These are phyloP conservation scores for Galerina sulciceps DNA, from an alignment of 768 basidiomycete genomes.

Conservation along the genomic window DNA sequence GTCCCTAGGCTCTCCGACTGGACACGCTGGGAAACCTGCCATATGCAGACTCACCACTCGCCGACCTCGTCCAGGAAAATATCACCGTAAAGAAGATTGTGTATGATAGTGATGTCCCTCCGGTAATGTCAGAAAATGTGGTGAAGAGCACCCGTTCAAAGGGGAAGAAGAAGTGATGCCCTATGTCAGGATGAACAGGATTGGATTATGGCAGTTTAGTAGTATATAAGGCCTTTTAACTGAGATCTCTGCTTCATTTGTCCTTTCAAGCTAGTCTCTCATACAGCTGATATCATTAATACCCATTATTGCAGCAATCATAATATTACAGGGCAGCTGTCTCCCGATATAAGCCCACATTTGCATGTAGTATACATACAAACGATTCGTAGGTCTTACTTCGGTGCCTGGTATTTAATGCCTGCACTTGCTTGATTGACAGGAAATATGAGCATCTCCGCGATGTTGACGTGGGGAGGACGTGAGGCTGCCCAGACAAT, in stretches of 20 bases:
- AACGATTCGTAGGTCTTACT: constrained; percentile 17
- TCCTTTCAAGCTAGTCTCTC: background rate
- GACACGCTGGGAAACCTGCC: constrained; percentile 77
- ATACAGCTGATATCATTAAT: background rate
- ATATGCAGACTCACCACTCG: constrained; percentile 57
- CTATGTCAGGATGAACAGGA: background rate
- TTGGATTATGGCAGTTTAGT: background rate
- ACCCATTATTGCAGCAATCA: background rate
- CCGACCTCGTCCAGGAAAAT: constrained; percentile 64
- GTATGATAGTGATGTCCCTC: constrained; percentile 72
- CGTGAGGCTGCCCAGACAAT: constrained; percentile 96
- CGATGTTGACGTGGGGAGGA: constrained; percentile 91
- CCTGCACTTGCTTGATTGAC: constrained; percentile 79
- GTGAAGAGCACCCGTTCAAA: constrained; percentile 61
- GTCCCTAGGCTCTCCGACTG: constrained; percentile 56
- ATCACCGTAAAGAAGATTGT: constrained; percentile 79
- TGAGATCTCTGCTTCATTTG: constrained; percentile 8
- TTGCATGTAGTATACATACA: constrained; percentile 14
- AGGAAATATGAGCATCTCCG: constrained; percentile 77
- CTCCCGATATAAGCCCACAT: constrained; percentile 1
- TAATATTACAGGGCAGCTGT: background rate
- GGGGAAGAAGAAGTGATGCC: constrained; percentile 45
- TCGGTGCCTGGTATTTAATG: constrained; percentile 58
- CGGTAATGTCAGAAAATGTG: constrained; percentile 28
- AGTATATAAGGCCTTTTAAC: background rate